Base-by-base conservation (phyloP, 1,284 basidiomycete genomes). In the Sanghuangporus baumii region DNA sequence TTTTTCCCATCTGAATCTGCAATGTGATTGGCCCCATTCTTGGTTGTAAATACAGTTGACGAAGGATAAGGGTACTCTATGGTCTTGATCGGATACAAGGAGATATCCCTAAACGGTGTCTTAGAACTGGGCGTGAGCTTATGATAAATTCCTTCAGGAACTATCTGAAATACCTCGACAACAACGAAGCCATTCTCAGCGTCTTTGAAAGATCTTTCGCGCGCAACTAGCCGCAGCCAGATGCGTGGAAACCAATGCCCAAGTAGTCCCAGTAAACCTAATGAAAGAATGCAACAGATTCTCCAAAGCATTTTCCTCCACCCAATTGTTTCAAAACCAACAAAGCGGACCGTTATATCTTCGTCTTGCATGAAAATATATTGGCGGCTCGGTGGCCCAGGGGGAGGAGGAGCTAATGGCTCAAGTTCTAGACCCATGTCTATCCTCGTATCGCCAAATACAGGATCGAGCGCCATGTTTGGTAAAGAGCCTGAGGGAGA, bases 191-290 rank as follows among this genome's bases (percentile, higher is more conserved):
- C 88, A 68, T 84, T 74, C 54, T 79, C 77, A 9, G 87, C 82
- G 60, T 91, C 80, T 51, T 87, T 85, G 70, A 99, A 99, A 3
- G 90, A 87, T 60, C 84, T 89, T 74, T 96, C 93, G 60, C 79
- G 81, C 1, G 94, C 87, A n/a, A 93, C 89, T 81, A 88, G 95
- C 41, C 84, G 84, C 58, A 99, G 83, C 93, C 96, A 97, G 47
- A 95, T 69, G 3, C 81, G 84, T 55, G 97, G 96, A 68, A 97
- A 87, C 97, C 97, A 99, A 69, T 95, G 87, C 1, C 94, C 94
- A 4, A 97, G 74, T 14, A 99, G 81, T 8, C 86, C 89, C 38
- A 98, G 77, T 7, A 87, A 74, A 3, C 97, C 97, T 9, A 91
- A 75, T 0, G 89, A 85, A 14, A 91, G 62, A 7, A 93, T 69